phyloP scores from a whole-genome alignment of 345 rosid species.

The Bruguiera sexangula region DNA sequence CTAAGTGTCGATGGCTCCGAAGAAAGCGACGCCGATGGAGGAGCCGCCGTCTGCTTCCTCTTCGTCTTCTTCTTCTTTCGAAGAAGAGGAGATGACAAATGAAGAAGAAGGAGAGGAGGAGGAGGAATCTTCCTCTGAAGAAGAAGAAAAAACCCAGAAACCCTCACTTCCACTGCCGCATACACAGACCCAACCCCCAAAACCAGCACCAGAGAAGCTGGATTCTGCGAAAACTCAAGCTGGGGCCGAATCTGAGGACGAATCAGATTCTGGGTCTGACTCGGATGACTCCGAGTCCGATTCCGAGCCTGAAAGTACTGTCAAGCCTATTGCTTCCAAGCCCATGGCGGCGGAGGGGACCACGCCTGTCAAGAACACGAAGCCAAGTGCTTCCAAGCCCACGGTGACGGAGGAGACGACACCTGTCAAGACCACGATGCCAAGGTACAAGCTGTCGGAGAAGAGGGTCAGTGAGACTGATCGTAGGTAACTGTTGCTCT shows the following conservation, averaged over 20 bases:
- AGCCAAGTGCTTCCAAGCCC: conserved; percentile 8
- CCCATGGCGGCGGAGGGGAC: conserved; percentile 29
- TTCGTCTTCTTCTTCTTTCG: neutral
- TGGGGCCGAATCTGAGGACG: neutral
- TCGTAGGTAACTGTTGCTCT: too few relatives aligned
- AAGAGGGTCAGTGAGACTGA: conserved; percentile 10
- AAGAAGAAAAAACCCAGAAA: conserved; percentile 1
- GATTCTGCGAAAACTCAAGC: neutral
- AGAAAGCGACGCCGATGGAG: neutral
- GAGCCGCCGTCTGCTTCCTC: neutral
- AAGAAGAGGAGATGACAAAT: neutral
- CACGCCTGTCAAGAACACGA: conserved; percentile 5
- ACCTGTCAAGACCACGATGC: too few relatives aligned
- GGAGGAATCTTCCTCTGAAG: conserved; percentile 7
- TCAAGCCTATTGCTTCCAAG: conserved; percentile 27
- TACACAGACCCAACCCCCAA: neutral
- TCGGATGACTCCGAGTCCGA: conserved; percentile 27
- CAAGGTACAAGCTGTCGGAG: neutral
- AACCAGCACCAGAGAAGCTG: neutral
- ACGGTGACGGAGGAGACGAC: neutral
- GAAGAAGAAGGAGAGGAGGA: neutral
- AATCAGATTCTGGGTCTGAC: conserved; percentile 16
- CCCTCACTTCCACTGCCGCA: neutral
- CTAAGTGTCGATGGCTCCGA: neutral
- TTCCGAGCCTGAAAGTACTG: conserved; percentile 14